These are phyloP conservation scores for Mortierella sp. DNA, from an alignment of 371 early-diverging fungal species.

Conservation along the genomic window DNA sequence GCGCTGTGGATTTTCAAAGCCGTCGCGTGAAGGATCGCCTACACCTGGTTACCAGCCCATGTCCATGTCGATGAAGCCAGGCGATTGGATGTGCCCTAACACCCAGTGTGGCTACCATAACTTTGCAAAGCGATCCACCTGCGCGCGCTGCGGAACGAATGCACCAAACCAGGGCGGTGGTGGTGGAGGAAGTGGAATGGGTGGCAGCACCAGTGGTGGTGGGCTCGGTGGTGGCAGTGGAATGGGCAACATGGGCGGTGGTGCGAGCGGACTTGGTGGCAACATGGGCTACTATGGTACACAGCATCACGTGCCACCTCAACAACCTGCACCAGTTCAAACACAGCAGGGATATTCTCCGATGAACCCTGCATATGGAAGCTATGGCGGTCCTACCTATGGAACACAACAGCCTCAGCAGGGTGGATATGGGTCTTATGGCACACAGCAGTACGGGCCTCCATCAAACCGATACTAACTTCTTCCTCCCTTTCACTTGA, in stretches of 20 bases:
- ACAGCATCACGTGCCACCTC: constrained; percentile 35
- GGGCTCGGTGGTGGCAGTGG: constrained; percentile 15
- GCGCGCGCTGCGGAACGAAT: constrained; percentile 48
- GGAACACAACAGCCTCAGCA: constrained; percentile 52
- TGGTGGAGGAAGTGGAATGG: constrained; percentile 7
- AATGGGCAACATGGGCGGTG: background rate
- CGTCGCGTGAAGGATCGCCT: constrained; percentile 42
- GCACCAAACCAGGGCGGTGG: constrained; percentile 28
- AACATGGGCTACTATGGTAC: constrained; percentile 41
- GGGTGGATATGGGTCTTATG: constrained; percentile 50
- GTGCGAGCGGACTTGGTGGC: constrained; percentile 5
- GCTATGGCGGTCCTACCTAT: constrained; percentile 44
- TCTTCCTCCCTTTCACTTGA: too few relatives aligned
- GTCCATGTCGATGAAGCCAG: constrained; percentile 59
- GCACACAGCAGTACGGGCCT: constrained; percentile 48
- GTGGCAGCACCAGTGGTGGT: constrained; percentile 7
- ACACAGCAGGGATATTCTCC: constrained; percentile 42
- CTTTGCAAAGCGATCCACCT: constrained; percentile 62
- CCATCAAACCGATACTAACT: constrained; percentile 45
- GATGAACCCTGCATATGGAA: constrained; percentile 46
- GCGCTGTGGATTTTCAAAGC: constrained; percentile 60
- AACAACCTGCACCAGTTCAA: constrained; percentile 26
- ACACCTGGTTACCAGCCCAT: constrained; percentile 19
- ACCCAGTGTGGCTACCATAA: constrained; percentile 65
- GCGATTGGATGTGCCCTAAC: constrained; percentile 70